Base-by-base conservation (phyloP, 129 eudicot species). In the Pseudognaphalium luteoalbum region DNA sequence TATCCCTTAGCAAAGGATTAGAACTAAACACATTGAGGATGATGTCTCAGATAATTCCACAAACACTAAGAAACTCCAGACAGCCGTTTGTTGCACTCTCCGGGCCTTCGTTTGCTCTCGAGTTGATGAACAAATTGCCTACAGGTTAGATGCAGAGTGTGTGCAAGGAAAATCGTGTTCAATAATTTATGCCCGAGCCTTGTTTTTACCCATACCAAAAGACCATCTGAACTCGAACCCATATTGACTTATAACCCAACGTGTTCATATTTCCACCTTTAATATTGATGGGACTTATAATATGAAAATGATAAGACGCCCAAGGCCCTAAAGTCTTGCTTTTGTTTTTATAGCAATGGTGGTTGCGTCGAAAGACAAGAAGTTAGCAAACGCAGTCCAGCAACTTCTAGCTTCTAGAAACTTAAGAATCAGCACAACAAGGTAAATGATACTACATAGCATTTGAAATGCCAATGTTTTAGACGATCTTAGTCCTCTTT, bases 1-100 rank as follows among this genome's bases (percentile, higher is more conserved):
- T 93, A 78, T 93, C 98, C 5, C 96, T 93, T 57, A 93, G 98
- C 82, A 93, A 93, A 83, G 98, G 98, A 51, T 75, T 93, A 78
- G 97, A 90, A 86, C 88, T 93, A 14, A 93, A 90, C 71, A 93
- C 98, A 34, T 78, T 90, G 75, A 86, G 97, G 77, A 88, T 76
- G 86, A 93, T 93, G 98, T 93, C 98, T 78, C 97, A 93, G 75
- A 93, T 93, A 77, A 93, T 93, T 79, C 98, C 98, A 9, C 91
- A 89, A 79, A 81, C 98, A 19, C 83, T 93, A 42, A 83, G 65
- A 76, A 93, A 90, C 85, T 86, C 97, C 66, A 89, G 98, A 69
- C 98, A 93, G 82, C 98, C 98, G 3, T 91, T 74, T 81, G 84
- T 87, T 81, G 97, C 91, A 6, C 87, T 93, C 33, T 93, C 98